Percentiles rank a stretch among this genome's conserved stretches.
Conservation (phyloP, 1,139 yeast species). For the Taphrina pruni region DNA sequence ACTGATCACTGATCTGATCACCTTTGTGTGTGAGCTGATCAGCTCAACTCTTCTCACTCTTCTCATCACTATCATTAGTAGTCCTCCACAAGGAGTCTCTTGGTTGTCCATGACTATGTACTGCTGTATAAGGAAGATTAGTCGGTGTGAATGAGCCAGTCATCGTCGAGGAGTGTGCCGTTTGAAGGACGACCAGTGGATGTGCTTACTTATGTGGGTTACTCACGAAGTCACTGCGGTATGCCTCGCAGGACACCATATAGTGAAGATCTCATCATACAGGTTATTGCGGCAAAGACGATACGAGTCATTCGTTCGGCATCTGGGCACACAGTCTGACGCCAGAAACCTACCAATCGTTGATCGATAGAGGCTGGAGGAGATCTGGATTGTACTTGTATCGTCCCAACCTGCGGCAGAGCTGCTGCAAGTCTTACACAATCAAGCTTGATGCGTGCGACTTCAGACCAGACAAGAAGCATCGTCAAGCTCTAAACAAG, state of each 20-base stretch:
- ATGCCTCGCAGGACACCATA: not conserved
- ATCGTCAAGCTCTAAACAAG: slow-evolving; percentile 67
- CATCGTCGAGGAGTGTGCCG: slow-evolving; percentile 22
- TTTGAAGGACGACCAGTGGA: slow-evolving; percentile 41
- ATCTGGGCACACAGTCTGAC: slow-evolving; percentile 42
- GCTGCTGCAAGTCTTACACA: slow-evolving; percentile 84
- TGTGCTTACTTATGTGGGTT: slow-evolving; percentile 34
- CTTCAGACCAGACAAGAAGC: slow-evolving; percentile 66
- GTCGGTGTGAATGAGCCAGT: no score
- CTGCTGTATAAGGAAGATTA: no score
- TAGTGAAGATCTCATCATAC: not conserved
- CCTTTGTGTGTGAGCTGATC: not conserved
- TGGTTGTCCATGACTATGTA: no score
- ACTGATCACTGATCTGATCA: slow-evolving; percentile 3
- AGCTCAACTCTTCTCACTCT: no score
- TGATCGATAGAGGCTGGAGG: slow-evolving; percentile 68
- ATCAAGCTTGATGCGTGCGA: slow-evolving; percentile 61
- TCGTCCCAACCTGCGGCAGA: slow-evolving; percentile 71
- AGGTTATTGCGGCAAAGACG: slow-evolving; percentile 45
- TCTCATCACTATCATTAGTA: no score
- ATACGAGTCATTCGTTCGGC: slow-evolving; percentile 44
- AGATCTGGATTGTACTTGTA: slow-evolving; percentile 78
- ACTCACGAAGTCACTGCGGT: slow-evolving; percentile 29
- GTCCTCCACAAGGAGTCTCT: no score
- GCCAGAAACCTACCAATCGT: slow-evolving; percentile 47